A percentile compares a stretch with the other conserved stretches of the same genome.
Conservation (phyloP, 805 yeast species). For the Isabelozyma gotoi region DNA sequence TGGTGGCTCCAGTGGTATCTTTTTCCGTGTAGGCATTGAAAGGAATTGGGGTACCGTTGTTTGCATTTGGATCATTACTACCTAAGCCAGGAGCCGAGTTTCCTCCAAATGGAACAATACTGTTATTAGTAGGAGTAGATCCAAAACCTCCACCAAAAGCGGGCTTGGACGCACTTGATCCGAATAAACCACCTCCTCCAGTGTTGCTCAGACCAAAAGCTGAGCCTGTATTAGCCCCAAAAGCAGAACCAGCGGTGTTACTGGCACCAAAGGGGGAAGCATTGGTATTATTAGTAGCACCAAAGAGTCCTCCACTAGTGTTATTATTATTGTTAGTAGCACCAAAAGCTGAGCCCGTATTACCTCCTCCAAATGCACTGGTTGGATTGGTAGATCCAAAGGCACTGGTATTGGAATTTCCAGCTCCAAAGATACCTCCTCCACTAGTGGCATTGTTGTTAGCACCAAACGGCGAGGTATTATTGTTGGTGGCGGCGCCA, state of each 20-base stretch:
- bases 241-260: constrained; percentile 11
- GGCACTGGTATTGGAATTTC: constrained; percentile 3
- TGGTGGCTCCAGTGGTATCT: constrained; percentile 59
- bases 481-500: constrained; percentile 25
- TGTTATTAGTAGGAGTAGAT: constrained; percentile 6
- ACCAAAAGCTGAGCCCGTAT: constrained; percentile 23
- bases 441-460: constrained; percentile 16
- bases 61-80: constrained; percentile 30
- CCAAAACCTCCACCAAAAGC: constrained; percentile 17
- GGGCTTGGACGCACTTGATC: constrained; percentile 3
- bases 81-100: constrained; percentile 13
- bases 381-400: constrained; percentile 10
- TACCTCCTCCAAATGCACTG: constrained; percentile 24
- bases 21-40: constrained; percentile 71
- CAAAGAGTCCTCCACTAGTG: constrained; percentile 23
- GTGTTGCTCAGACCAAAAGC: constrained; percentile 1
- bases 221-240: constrained; percentile 17
- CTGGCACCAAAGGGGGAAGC: constrained; percentile 25
- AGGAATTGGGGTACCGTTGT: constrained; percentile 74
- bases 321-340: constrained; percentile 5
- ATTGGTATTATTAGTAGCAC: constrained; percentile 18
- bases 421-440: constrained; percentile 23
- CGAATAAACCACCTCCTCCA: constrained; percentile 16
- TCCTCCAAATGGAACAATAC: constrained; percentile 14
- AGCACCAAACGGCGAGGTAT: constrained; percentile 21